Base-by-base conservation (phyloP, 2,329 filamentous ascomycete species). In the Exophiala bonariae region DNA sequence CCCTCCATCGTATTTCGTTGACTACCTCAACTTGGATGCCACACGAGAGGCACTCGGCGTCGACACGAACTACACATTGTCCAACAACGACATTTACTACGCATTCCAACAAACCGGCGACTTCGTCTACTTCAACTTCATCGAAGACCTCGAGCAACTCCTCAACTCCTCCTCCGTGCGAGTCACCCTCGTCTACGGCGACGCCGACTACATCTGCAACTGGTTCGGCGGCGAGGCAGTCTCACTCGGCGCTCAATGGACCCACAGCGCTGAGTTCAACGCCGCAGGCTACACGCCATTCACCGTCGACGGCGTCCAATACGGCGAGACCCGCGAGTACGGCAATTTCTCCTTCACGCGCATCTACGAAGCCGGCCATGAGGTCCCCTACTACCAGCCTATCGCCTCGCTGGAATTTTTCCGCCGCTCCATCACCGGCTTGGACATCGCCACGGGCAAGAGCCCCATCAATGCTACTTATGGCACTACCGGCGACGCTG, bases 271-370 rank as follows among this genome's bases (percentile, higher is more conserved):
- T 37, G 67, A 76, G 19, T 93, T 92, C 62, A 69, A 75, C 2
- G 64, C 70, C 0, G 83, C 88, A 0, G 87, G 87, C 1, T 93
- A 93, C 62, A 79, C 81, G 0, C 81, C 85, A 11, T 82, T 93
- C 52, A 71, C 82, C 10, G 81, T 87, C 32, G 87, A 89, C 61
- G 76, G 75, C 19, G 74, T 77, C 5, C 66, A 80, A 83, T 61
- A 87, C 81, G 89, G 88, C 16, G 79, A 81, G 46, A 87, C 89
- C 0, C 79, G 87, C 3, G 87, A 93, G 64, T 87, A 81, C 59
- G 87, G 85, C 9, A 91, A 91, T 57, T 76, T 87, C 44, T 82
- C 78, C 13, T 87, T 87, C 63, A 80, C 79, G 44, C 76, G 83
- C 6, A 74, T 87, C 38, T 86, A 83, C 62, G 79, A 86, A 58